Conservation (phyloP, 2,329 filamentous ascomycete genomes). For the Chalaropsis ovoidea region DNA sequence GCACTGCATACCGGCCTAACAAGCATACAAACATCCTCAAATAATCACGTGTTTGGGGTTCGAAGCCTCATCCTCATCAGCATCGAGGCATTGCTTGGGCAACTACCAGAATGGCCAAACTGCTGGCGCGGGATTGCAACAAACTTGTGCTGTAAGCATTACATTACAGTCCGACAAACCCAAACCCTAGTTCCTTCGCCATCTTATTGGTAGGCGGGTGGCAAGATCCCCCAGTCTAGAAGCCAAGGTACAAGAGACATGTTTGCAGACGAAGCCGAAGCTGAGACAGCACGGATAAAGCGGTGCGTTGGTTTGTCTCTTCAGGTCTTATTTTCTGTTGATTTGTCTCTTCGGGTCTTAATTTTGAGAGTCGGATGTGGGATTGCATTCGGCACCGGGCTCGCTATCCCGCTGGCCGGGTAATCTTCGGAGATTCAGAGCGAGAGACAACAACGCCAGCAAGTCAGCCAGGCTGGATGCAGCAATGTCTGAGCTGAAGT, state of each 20-base stretch:
- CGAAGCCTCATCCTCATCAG: too few species aligned
- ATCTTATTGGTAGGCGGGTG: neutral
- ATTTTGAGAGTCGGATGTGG: neutral
- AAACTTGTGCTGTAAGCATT: too few species aligned
- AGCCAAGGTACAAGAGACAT: conserved; percentile 1
- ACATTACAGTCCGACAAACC: neutral
- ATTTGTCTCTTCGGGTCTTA: too few species aligned
- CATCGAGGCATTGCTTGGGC: too few species aligned
- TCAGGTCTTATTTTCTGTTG: too few species aligned
- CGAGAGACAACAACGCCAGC: neutral
- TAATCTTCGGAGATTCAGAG: neutral
- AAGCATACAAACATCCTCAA: too few species aligned
- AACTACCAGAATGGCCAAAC: too few species aligned
- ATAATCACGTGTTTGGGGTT: too few species aligned
- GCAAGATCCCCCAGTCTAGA: neutral
- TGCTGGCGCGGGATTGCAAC: too few species aligned
- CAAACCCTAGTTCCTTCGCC: neutral
- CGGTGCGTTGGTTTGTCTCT: neutral
- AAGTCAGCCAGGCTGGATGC: neutral
- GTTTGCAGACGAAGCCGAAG: neutral
- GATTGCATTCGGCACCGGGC: neutral
- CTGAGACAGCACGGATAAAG: neutral
- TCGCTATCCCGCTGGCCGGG: neutral
- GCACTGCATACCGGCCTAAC: too few species aligned
- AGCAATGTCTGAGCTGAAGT: neutral